Evolutionary conservation across 495 filamentous ascomycete genomes (phyloP), one percentile per base, ranked within the genome.

Genomic region (Glonium stellatum): DNA sequence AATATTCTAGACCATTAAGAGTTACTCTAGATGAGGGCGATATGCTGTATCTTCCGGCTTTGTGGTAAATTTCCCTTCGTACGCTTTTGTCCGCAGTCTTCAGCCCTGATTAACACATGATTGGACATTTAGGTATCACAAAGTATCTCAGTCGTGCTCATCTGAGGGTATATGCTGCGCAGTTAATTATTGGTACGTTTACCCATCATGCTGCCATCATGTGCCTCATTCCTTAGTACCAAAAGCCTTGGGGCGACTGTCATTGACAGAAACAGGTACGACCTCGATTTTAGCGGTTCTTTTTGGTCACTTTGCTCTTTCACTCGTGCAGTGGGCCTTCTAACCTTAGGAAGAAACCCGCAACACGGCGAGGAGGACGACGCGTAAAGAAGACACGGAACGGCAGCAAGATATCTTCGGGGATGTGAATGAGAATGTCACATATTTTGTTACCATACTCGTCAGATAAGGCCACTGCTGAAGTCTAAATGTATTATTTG

Each of bases 31-130:
- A 82, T 0, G 76, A 79, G n/a, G 87, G 88, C 1, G 88, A 92
- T 71, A 85, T 92, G 79, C 64, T 92, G n/a, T 92, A 91, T 72
- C 69, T 92, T 22, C 88, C 88, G 21, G 80, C 84, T 23, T 77
- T 89, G 72, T 90, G 87, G 87, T 87, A 60, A 39, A 23, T 34
- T 3, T 36, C 34, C 23, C 39, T 12, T 39, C 55, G 0, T 13
- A 48, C 10, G 22, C 27, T 11, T 47, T 44, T 18, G n/a, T 41
- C 39, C 37, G 25, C 12, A 10, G 27, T 68, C 37, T 23, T 19
- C 1, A n/a, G 39, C 22, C 22, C 34, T 13, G n/a, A 55, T 23
- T 22, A 15, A 34, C 19, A 12, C 54, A 57, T 18, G 11, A 21
- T 19, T 13, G 47, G 13, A 22, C 3, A 11, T 10, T 55, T 21